Base-by-base conservation (phyloP, 192 early-diverging fungal genomes). In the Podila epicladia region DNA sequence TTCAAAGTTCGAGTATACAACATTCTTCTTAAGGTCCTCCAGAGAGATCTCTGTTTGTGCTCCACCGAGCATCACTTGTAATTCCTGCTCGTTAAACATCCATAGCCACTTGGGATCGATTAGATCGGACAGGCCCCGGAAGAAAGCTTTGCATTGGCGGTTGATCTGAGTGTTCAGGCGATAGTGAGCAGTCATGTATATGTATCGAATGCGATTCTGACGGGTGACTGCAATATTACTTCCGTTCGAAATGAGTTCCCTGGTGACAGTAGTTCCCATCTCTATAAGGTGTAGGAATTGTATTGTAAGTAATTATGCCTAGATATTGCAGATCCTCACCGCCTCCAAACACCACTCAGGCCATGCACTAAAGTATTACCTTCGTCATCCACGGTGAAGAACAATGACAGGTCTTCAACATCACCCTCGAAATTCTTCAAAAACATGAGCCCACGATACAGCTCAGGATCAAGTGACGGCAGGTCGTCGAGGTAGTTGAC, bases 21-120 rank as follows among this genome's bases (percentile, higher is more conserved):
- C 95, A 72, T 99, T 88, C 37, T 73, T 69, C 37, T 84, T 85
- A 65, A 97, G 84, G 75, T 98, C 95, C 13, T 76, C 85, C 9
- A 98, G 65, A 67, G 96, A 90, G 50, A 99, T 94, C 5, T 90
- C 89, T 5, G 88, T 85, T 9, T 89, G 83, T 57, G 92, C 87
- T 28, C 98, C 98, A 13, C 93, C 94, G 59, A 99, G 67, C 22
- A 99, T 88, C 19, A 94, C 89, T 64, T 96, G 96, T n/a, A 98
- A 85, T 83, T 99, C 97, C 72, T 92, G 88, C 71, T 94, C 91
- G 65, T 96, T 97, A 85, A 99, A 99, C 89, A 99, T 93, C 45
- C 87, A 85, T 37, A 99, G 74, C 97, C 96, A 98, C 69, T 88
- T 86, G 3, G 91, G 88, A n/a, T 94, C 89, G 33, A 99, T 90